phyloP scores from a whole-genome alignment of 2,329 filamentous ascomycete species.

The Neofusicoccum kwambonambiense region DNA sequence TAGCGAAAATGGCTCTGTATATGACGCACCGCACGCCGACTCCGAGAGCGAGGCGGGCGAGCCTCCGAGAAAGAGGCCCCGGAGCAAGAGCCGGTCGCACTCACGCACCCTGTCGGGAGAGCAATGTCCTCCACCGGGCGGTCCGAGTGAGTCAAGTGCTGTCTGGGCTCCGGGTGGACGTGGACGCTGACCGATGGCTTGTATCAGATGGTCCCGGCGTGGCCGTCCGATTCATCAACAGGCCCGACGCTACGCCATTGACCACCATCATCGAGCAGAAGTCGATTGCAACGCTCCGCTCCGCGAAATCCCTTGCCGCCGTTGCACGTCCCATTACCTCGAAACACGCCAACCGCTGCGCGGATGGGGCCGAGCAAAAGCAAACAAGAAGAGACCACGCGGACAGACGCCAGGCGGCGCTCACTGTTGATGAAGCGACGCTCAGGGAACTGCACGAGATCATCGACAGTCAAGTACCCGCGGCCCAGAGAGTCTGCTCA shows the following conservation, averaged over 20 bases:
- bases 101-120: not conserved
- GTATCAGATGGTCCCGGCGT: constrained; percentile 10
- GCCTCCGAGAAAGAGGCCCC: not conserved
- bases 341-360: not conserved
- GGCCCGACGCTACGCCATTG: constrained; percentile 38
- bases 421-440: constrained; percentile 14
- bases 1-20: constrained; percentile 19
- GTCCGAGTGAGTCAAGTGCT: constrained; percentile 9
- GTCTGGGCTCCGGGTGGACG: not conserved
- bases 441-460: constrained; percentile 16
- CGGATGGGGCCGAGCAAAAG: not conserved
- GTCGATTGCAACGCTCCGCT: constrained; percentile 42
- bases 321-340: not conserved
- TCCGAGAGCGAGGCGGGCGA: constrained; percentile 1
- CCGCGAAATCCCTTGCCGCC: constrained; percentile 16
- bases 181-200: not conserved
- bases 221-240: constrained; percentile 25
- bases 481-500: not conserved
- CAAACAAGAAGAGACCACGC: not conserved
- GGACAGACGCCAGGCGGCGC: constrained; percentile 5
- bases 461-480: constrained; percentile 6
- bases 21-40: constrained; percentile 2
- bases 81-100: not conserved
- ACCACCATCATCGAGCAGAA: constrained; percentile 45
- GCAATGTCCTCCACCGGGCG: constrained; percentile 1